phyloP scores from a whole-genome alignment of 139 green algal species.

The Diplosphaera chodatii region DNA sequence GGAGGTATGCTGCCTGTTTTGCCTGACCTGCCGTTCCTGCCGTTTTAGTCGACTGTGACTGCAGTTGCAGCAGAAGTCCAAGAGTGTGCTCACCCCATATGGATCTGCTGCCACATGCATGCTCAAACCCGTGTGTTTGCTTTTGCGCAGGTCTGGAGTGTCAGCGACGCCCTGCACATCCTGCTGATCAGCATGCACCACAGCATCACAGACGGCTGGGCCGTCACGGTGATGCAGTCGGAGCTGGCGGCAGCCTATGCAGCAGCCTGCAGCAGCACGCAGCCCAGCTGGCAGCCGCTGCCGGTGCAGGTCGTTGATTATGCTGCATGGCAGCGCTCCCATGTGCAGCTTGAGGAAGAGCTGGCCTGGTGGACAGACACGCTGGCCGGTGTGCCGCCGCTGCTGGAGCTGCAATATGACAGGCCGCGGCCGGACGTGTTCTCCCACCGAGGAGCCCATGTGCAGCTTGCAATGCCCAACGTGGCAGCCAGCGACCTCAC shows the following conservation, averaged over 20 bases:
- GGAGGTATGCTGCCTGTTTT: not conserved
- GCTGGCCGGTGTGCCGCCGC: no score
- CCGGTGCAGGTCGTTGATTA: slow-evolving; percentile 4
- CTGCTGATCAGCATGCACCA: slow-evolving; percentile 17
- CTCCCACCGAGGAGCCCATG: not conserved
- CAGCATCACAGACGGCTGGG: slow-evolving; percentile 14
- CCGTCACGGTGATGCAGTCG: not conserved
- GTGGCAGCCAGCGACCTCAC: not conserved
- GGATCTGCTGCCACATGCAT: not conserved
- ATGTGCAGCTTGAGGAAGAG: no score
- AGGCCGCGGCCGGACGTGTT: not conserved
- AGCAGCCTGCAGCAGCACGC: not conserved
- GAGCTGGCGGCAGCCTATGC: slow-evolving; percentile 7
- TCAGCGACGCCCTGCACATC: no score
- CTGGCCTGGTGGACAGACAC: no score
- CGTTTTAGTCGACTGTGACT: not conserved
- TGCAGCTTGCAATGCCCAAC: not conserved
- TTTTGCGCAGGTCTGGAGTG: not conserved
- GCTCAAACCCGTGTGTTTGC: no score
- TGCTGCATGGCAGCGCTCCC: not conserved
- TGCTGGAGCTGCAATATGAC: not conserved
- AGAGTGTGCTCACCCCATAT: not conserved
- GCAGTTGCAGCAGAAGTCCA: not conserved
- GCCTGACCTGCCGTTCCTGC: not conserved
- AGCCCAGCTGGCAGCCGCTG: not conserved